phyloP scores from a whole-genome alignment of 106 monocot genomes.

The Amphibolis antarctica region DNA sequence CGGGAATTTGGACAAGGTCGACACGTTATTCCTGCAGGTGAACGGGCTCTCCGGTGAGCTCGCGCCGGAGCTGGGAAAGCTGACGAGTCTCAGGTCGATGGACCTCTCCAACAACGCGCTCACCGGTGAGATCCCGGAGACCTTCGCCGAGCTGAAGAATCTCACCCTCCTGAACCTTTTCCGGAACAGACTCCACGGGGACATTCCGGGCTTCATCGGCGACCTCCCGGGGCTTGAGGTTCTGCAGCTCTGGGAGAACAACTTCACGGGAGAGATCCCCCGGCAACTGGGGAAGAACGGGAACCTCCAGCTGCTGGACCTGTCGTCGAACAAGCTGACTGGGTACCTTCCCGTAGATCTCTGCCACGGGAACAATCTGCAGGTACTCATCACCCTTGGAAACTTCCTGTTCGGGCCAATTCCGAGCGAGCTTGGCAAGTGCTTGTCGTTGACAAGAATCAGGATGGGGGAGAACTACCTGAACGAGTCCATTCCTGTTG shows the following conservation, averaged over 20 bases:
- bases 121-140: slow-evolving; percentile 26
- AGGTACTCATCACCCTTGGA: slow-evolving; percentile 52
- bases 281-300: slow-evolving; percentile 35
- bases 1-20: slow-evolving; percentile 43
- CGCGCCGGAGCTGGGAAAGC: slow-evolving; percentile 42
- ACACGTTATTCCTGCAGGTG: slow-evolving; percentile 73
- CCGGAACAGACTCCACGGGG: slow-evolving; percentile 43
- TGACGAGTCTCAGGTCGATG: slow-evolving; percentile 55
- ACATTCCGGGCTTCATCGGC: slow-evolving; percentile 54
- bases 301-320: slow-evolving; percentile 38
- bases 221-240: slow-evolving; percentile 46
- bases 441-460: slow-evolving; percentile 47
- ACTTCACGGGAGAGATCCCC: slow-evolving; percentile 56
- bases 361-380: slow-evolving; percentile 38
- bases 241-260: slow-evolving; percentile 77
- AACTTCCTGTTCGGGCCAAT: slow-evolving; percentile 68
- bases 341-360: slow-evolving; percentile 42
- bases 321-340: slow-evolving; percentile 46
- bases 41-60: slow-evolving; percentile 49
- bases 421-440: slow-evolving; percentile 48
- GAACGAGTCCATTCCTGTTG: slow-evolving; percentile 53
- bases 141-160: slow-evolving; percentile 39
- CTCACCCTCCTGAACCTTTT: slow-evolving; percentile 59
- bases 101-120: slow-evolving; percentile 72
- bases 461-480: slow-evolving; percentile 78